These are phyloP conservation scores for Cladosporium phlei DNA, from an alignment of 2,329 filamentous ascomycete species.

Conservation along the genomic window DNA sequence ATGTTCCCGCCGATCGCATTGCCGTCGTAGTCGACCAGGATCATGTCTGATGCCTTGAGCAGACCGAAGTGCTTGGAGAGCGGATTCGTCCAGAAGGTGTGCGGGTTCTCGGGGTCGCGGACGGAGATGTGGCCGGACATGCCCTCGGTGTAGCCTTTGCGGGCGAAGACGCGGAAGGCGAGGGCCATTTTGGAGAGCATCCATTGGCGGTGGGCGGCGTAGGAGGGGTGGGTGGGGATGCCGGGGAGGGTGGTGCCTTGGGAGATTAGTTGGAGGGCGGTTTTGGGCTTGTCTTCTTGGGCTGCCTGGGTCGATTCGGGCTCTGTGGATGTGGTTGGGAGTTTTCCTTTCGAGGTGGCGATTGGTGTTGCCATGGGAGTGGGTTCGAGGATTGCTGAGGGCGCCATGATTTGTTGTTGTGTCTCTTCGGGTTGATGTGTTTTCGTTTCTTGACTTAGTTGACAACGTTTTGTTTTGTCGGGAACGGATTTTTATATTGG, in stretches of 20 bases:
- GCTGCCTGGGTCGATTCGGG: not conserved
- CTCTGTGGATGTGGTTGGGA: not conserved
- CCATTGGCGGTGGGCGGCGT: slow-evolving; percentile 57
- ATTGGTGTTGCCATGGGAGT: slow-evolving; percentile 16
- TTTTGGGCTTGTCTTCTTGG: slow-evolving; percentile 25
- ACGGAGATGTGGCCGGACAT: slow-evolving; percentile 66
- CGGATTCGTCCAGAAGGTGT: slow-evolving; percentile 66
- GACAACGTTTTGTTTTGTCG: not conserved
- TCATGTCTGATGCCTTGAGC: slow-evolving; percentile 62
- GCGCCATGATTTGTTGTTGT: slow-evolving; percentile 23
- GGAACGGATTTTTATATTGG: not conserved
- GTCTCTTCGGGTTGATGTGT: not conserved
- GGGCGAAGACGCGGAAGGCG: slow-evolving; percentile 64
- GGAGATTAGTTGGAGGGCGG: slow-evolving; percentile 37
- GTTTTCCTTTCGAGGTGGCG: slow-evolving; percentile 6
- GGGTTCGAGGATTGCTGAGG: slow-evolving; percentile 24
- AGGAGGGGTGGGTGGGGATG: slow-evolving; percentile 53
- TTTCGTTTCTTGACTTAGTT: no score
- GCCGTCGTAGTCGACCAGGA: slow-evolving; percentile 61
- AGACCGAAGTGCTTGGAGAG: slow-evolving; percentile 62
- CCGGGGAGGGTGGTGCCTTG: slow-evolving; percentile 46
- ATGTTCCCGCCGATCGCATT: slow-evolving; percentile 60
- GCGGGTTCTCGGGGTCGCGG: slow-evolving; percentile 58
- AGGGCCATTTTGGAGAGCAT: slow-evolving; percentile 60
- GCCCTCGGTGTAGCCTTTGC: slow-evolving; percentile 63